Base-by-base conservation (phyloP, 192 early-diverging fungal genomes). In the Irineochytrium annulatum region DNA sequence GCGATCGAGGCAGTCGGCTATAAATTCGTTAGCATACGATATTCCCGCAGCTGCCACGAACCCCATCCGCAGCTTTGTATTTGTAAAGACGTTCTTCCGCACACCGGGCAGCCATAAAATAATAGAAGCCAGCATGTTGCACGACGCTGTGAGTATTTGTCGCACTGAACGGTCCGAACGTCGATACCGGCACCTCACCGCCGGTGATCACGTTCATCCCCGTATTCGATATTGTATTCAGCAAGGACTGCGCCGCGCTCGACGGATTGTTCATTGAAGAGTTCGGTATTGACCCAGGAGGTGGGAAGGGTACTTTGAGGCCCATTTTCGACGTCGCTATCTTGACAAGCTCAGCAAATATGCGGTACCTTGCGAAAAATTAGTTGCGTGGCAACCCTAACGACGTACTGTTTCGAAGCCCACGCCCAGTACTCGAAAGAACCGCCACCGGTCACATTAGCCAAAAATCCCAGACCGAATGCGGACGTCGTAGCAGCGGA, bases 51-150 rank as follows among this genome's bases (percentile, higher is more conserved):
- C n/a, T 14, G n/a, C n/a, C 39, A 41, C 13, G n/a, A 14, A n/a
- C n/a, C n/a, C n/a, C 39, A 41, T 14, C 39, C 20, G 60, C 62
- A 13, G 74, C 71, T 43, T 78, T 73, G 62, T 81, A 86, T 3
- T 77, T 72, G 29, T 76, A 72, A 52, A 86, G 77, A 43, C 86
- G 60, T 46, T 92, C 86, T 29, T 90, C 87, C 33, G 81, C 83
- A 59, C 85, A 87, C 48, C 79, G 74, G 0, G 92, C 91, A 31
- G 91, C 81, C 4, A 80, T 56, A 57, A 88, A 79, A 64, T 90
- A 94, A 63, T 92, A 91, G 60, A 78, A 91, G 11, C 92, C 92
- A 31, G 91, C 84, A 75, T 92, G 91, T 60, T 92, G 92, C 8
- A 94, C 71, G 8, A 91, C 73, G 22, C 80, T 65, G 30, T 75